Conservation (phyloP, 257 asterid genomes). For the Fraxinus quadrangulata region DNA sequence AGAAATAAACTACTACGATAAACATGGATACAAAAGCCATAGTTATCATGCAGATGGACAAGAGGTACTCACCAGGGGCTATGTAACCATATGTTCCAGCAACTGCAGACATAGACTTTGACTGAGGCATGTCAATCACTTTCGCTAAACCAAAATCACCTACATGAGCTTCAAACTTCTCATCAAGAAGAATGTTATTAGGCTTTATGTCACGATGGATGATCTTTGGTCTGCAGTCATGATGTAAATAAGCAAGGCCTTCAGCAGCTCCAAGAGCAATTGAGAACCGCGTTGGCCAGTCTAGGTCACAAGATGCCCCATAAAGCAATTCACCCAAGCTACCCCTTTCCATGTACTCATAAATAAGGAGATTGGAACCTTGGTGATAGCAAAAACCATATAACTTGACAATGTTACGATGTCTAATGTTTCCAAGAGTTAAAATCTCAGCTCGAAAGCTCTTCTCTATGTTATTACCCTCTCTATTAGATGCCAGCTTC, state of each 20-base stretch:
- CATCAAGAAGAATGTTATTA: slow-evolving; percentile 77
- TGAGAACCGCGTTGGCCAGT: slow-evolving; percentile 74
- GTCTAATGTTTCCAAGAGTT: slow-evolving; percentile 89
- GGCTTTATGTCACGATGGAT: slow-evolving; percentile 91
- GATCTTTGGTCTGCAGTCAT: slow-evolving; percentile 85
- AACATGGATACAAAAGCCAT: background rate
- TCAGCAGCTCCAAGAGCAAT: slow-evolving; percentile 91
- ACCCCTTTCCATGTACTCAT: slow-evolving; percentile 87
- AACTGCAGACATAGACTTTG: slow-evolving; percentile 92
- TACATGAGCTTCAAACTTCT: slow-evolving; percentile 91
- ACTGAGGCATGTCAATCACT: slow-evolving; percentile 93
- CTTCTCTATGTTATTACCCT: slow-evolving; percentile 63
- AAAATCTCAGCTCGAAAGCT: slow-evolving; percentile 81
- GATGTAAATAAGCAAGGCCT: slow-evolving; percentile 86
- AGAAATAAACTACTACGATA: background rate
- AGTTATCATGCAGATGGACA: slow-evolving; percentile 4
- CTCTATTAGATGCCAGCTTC: slow-evolving; percentile 84
- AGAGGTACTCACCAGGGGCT: slow-evolving; percentile 75
- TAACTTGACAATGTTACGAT: slow-evolving; percentile 85
- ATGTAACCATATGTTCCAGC: slow-evolving; percentile 97
- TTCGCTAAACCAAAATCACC: slow-evolving; percentile 97
- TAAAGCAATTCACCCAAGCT: slow-evolving; percentile 92
- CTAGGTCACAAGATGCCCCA: slow-evolving; percentile 52
- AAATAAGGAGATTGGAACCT: slow-evolving; percentile 82
- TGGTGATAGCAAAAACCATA: slow-evolving; percentile 83